A percentile compares a stretch with the other conserved stretches of the same genome.
Conservation (phyloP, 441 rosid species). For the Pelargonium australe region DNA sequence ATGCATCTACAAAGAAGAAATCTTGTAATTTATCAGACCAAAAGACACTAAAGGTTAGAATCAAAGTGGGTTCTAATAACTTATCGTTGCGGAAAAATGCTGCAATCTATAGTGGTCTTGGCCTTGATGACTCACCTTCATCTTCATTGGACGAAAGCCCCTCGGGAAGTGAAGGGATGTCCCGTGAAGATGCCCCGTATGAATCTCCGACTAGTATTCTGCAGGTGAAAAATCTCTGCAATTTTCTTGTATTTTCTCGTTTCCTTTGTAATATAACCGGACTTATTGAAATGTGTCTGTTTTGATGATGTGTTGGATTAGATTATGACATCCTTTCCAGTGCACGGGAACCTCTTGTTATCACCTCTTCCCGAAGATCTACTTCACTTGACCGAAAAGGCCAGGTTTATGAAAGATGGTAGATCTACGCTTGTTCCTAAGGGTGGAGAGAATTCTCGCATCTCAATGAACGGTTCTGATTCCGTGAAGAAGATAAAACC, state of each 20-base stretch:
- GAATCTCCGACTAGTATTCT: slow-evolving; percentile 68
- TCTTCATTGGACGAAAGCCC: slow-evolving; percentile 75
- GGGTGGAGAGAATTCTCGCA: slow-evolving; percentile 29
- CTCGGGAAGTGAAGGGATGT: slow-evolving; percentile 72
- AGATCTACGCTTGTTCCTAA: slow-evolving; percentile 26
- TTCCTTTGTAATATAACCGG: slow-evolving; percentile 15
- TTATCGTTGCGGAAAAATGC: slow-evolving; percentile 60
- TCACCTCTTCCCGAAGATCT: slow-evolving; percentile 62
- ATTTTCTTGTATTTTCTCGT: slow-evolving; percentile 17
- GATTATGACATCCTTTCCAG: slow-evolving; percentile 52
- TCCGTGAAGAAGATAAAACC: slow-evolving; percentile 40
- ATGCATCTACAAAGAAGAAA: slow-evolving; percentile 42
- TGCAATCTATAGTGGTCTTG: slow-evolving; percentile 88
- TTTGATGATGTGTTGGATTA: slow-evolving; percentile 30
- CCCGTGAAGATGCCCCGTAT: slow-evolving; percentile 38
- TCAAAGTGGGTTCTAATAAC: slow-evolving; percentile 81
- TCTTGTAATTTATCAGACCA: slow-evolving; percentile 46
- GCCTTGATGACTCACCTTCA: slow-evolving; percentile 87
- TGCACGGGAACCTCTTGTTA: slow-evolving; percentile 32
- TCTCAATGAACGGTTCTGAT: slow-evolving; percentile 28
- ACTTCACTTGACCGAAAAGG: slow-evolving; percentile 34
- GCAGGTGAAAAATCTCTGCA: slow-evolving; percentile 41
- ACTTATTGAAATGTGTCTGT: slow-evolving; percentile 11
- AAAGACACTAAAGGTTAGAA: slow-evolving; percentile 73
- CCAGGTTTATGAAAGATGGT: slow-evolving; percentile 25